phyloP scores from a whole-genome alignment of 163 green algal species.

The Dunaliella salina region DNA sequence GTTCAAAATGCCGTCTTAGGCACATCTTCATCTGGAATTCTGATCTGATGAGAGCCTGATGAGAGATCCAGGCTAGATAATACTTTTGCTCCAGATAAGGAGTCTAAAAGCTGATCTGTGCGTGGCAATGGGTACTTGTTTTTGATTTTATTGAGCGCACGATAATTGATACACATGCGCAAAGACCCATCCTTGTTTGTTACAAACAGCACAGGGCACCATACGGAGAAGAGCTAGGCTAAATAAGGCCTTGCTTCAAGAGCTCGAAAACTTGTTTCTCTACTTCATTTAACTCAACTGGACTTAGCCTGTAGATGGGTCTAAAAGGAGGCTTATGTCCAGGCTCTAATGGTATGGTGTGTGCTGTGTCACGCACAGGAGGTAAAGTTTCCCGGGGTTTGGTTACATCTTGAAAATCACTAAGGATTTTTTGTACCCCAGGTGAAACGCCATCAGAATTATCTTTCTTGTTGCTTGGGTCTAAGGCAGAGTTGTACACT shows the following conservation, averaged over 20 bases:
- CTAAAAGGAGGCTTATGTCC: background rate
- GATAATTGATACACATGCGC: slow-evolving; percentile 52
- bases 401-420: no score
- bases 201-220: slow-evolving; percentile 22
- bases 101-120: slow-evolving; percentile 42
- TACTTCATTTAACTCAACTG: background rate
- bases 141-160: slow-evolving; percentile 43
- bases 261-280: background rate
- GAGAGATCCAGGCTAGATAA: no score
- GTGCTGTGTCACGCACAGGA: background rate
- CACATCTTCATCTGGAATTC: no score
- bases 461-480: no score
- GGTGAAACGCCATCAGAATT: no score
- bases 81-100: no score
- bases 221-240: slow-evolving; percentile 16
- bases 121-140: slow-evolving; percentile 20
- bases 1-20: slow-evolving; percentile 1
- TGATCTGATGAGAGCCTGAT: no score
- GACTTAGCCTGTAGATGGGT: background rate
- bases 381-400: no score
- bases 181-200: slow-evolving; percentile 44
- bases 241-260: background rate
- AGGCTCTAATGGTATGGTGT: background rate
- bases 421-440: no score
- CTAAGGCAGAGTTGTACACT: no score